A percentile compares a stretch with the other conserved stretches of the same genome.
Evolutionary conservation across 208 protist species (phyloP).

Genomic region (Crithidia fasciculata): DNA sequence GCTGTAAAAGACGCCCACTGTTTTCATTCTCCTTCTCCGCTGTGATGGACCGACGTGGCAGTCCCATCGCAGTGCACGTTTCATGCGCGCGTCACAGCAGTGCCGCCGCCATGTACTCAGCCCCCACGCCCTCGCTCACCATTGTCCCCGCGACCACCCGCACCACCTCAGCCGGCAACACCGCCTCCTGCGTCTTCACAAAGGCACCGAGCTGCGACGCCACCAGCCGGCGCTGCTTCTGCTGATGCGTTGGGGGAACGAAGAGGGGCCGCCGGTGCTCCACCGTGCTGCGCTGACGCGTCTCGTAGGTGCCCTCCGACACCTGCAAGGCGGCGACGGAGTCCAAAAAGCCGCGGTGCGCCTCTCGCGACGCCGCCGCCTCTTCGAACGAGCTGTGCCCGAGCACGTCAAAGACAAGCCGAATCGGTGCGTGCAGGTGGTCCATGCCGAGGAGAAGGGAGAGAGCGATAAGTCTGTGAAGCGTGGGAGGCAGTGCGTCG

Average conservation of each 20-base stretch:
- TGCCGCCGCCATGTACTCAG: slow-evolving; percentile 64
- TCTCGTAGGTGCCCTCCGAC: slow-evolving; percentile 35
- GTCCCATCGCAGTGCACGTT: too few relatives aligned
- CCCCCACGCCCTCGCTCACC: slow-evolving; percentile 50
- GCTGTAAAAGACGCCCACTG: too few relatives aligned
- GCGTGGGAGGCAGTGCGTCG: slow-evolving; percentile 16
- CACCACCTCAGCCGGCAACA: slow-evolving; percentile 31
- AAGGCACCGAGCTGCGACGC: slow-evolving; percentile 43
- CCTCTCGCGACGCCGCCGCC: slow-evolving; percentile 1
- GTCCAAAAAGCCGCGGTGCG: slow-evolving; percentile 5
- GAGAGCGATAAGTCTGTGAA: slow-evolving; percentile 44
- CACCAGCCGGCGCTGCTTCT: slow-evolving; percentile 31
- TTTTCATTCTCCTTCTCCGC: too few relatives aligned
- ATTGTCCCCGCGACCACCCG: slow-evolving; percentile 54
- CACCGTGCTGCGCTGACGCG: slow-evolving; percentile 31
- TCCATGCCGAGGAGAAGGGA: slow-evolving; percentile 54
- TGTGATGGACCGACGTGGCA: too few relatives aligned
- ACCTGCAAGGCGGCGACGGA: slow-evolving; percentile 17
- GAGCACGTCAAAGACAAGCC: slow-evolving; percentile 68
- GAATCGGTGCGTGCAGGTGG: slow-evolving; percentile 69
- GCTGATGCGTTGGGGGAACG: slow-evolving; percentile 54
- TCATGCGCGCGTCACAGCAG: slow-evolving; percentile 29
- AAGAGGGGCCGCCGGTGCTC: slow-evolving; percentile 47
- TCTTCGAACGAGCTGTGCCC: slow-evolving; percentile 10
- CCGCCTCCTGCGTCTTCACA: slow-evolving; percentile 26